Percentiles rank a stretch among this genome's conserved stretches.
phyloP scores from a whole-genome alignment of 345 rosid species.

The Gossypium rotundifolium region DNA sequence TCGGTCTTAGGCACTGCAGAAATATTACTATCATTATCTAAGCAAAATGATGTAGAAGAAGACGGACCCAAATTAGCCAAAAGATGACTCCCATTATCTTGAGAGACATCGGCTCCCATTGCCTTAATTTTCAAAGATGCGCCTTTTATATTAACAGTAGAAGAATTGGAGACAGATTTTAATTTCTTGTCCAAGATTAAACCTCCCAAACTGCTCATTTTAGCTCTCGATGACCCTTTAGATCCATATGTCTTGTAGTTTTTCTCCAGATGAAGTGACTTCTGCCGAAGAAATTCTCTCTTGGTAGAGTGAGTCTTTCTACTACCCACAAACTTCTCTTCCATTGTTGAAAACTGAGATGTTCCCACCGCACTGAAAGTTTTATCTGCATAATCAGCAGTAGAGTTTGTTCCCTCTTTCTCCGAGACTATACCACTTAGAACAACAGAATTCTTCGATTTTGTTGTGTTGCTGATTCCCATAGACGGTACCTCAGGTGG shows the following conservation, averaged over 20 bases:
- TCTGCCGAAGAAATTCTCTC: slow-evolving; percentile 74
- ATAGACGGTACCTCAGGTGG: slow-evolving; percentile 32
- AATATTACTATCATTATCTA: slow-evolving; percentile 22
- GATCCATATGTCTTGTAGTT: slow-evolving; percentile 48
- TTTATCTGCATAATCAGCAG: slow-evolving; percentile 39
- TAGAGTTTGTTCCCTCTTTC: slow-evolving; percentile 39
- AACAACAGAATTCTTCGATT: slow-evolving; percentile 39
- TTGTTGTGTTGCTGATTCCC: slow-evolving; percentile 30
- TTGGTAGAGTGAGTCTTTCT: slow-evolving; percentile 58
- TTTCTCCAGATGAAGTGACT: slow-evolving; percentile 64
- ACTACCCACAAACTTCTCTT: slow-evolving; percentile 53
- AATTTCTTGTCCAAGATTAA: slow-evolving; percentile 51
- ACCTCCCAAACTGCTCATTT: slow-evolving; percentile 50
- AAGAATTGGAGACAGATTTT: slow-evolving; percentile 45
- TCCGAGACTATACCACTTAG: slow-evolving; percentile 34
- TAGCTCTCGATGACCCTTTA: slow-evolving; percentile 53
- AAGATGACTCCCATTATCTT: slow-evolving; percentile 32
- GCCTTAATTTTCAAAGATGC: slow-evolving; percentile 44
- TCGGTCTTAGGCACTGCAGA: slow-evolving; percentile 29
- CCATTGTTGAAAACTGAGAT: slow-evolving; percentile 48
- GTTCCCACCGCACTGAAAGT: slow-evolving; percentile 35
- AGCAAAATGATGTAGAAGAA: slow-evolving; percentile 26
- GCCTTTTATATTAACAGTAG: slow-evolving; percentile 38
- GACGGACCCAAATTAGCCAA: slow-evolving; percentile 21
- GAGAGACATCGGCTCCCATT: slow-evolving; percentile 38